phyloP scores from a whole-genome alignment of 495 filamentous ascomycete species.

The Trichoderma reesei region DNA sequence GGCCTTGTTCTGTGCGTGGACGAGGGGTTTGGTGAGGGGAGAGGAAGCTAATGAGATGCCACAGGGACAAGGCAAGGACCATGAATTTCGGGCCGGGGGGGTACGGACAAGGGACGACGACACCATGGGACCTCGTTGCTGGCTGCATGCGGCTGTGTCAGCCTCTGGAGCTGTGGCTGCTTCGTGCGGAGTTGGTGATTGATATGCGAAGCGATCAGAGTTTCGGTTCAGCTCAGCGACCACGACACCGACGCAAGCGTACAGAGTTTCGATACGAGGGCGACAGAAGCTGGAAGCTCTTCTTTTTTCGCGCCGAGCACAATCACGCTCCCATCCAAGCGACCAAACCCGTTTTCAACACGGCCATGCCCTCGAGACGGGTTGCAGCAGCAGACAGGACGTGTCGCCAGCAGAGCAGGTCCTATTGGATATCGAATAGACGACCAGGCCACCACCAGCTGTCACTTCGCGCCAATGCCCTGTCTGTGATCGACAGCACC shows the following conservation, averaged over 20 bases:
- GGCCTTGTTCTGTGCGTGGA: no score
- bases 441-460: not conserved
- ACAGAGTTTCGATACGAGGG: no score
- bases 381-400: no score
- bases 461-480: not conserved
- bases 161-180: not conserved
- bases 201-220: not conserved
- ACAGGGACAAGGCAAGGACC: no score
- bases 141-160: slow-evolving; percentile 1
- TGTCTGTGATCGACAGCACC: slow-evolving; percentile 1
- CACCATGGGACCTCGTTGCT: not conserved
- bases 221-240: not conserved
- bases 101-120: not conserved
- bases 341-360: no score
- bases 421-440: not conserved
- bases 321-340: no score
- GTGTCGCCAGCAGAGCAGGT: not conserved
- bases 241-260: no score
- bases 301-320: no score
- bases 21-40: no score
- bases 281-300: no score
- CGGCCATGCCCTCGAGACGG: no score
- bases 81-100: no score
- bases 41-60: not conserved
- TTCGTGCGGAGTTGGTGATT: not conserved